phyloP scores from a whole-genome alignment of 306 rosid species.

The Mucuna pruriens region DNA sequence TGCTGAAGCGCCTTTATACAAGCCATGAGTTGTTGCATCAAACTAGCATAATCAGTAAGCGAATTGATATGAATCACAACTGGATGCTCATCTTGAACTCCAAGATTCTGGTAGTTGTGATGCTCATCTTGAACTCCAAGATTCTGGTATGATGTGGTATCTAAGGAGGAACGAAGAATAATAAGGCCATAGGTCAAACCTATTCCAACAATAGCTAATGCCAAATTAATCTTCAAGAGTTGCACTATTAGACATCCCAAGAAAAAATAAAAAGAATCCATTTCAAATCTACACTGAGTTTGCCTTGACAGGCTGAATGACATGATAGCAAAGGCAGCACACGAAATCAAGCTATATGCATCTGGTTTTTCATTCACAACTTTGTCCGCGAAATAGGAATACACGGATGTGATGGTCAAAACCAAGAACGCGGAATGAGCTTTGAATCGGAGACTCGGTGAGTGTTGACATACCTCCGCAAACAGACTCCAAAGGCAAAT shows the following conservation, averaged over 20 bases:
- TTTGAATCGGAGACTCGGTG: background rate
- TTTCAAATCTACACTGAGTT: slow-evolving; percentile 6
- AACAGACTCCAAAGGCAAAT: background rate
- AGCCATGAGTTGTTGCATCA: too few species aligned
- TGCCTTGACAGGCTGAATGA: slow-evolving; percentile 20
- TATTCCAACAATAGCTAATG: slow-evolving; percentile 2
- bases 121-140: too few species aligned
- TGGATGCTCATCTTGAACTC: background rate
- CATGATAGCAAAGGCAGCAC: slow-evolving; percentile 29
- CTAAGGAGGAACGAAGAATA: background rate
- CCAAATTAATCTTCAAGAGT: slow-evolving; percentile 26
- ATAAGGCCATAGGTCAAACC: slow-evolving; percentile 19
- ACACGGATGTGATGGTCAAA: slow-evolving; percentile 25
- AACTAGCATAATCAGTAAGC: background rate
- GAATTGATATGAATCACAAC: background rate
- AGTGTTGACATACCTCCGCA: background rate
- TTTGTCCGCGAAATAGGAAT: slow-evolving; percentile 34
- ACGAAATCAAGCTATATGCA: slow-evolving; percentile 21
- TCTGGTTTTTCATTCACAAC: slow-evolving; percentile 25
- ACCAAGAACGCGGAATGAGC: slow-evolving; percentile 11
- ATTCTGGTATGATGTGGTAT: background rate
- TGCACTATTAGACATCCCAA: background rate
- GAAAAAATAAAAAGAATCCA: slow-evolving; percentile 19
- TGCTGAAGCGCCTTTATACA: background rate
- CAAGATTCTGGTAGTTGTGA: background rate